Conservation (phyloP, 1,284 basidiomycete species). For the Papiliotrema fonsecae region DNA sequence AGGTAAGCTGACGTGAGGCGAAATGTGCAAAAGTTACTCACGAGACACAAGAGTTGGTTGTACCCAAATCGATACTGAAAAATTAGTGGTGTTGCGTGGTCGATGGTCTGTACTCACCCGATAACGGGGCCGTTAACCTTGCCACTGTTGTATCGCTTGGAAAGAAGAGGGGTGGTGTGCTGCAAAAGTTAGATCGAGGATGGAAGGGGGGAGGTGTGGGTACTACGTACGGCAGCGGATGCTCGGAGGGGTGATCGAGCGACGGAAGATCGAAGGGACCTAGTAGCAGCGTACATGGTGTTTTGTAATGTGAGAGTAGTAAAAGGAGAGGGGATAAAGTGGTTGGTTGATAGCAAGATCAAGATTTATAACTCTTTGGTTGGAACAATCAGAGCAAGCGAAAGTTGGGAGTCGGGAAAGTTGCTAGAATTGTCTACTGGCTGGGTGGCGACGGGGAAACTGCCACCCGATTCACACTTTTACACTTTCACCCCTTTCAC, state of each 20-base stretch:
- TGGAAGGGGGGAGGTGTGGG: background rate
- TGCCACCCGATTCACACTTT: no score
- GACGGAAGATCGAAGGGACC: constrained; percentile 22
- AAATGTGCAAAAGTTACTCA: constrained; percentile 14
- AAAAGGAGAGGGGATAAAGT: background rate
- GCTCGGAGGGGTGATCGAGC: constrained; percentile 17
- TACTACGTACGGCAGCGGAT: constrained; percentile 16
- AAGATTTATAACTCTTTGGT: no score
- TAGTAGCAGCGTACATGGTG: constrained; percentile 39
- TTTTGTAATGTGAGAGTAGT: constrained; percentile 3
- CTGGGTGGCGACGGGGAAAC: no score
- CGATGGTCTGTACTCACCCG: constrained; percentile 27
- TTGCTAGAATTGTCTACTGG: no score
- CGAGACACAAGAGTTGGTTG: constrained; percentile 81
- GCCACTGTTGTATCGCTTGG: constrained; percentile 49
- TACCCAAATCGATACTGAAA: constrained; percentile 51
- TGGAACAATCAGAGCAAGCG: no score
- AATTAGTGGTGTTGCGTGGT: no score
- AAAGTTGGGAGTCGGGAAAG: no score
- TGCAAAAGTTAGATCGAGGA: constrained; percentile 10
- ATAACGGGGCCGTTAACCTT: constrained; percentile 52
- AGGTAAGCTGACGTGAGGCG: background rate
- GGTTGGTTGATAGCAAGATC: background rate
- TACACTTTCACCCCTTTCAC: no score
- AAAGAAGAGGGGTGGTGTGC: constrained; percentile 30